Base-by-base conservation (phyloP, 495 filamentous ascomycete species). In the Rostrohypoxylon terebratum region DNA sequence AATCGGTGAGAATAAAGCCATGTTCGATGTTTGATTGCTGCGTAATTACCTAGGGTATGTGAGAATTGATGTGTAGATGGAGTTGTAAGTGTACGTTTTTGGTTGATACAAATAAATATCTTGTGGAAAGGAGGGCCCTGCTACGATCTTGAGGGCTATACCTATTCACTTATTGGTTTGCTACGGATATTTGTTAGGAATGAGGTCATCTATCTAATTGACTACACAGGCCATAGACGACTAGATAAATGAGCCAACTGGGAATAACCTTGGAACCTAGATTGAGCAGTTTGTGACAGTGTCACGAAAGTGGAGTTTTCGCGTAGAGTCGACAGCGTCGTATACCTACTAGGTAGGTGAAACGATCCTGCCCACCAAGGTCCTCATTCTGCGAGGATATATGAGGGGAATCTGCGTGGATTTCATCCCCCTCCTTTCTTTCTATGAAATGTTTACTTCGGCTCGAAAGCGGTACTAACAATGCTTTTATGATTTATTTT, bases 311-410 rank as follows among this genome's bases (percentile, higher is more conserved):
- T 45, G 42, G 16, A 16, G 38, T n/a, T 4, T 42, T 23, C 38
- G 36, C n/a, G 28, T 53, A 36, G 7, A 16, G 21, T 65, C 18
- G 16, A n/a, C 31, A 34, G 3, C 36, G 16, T 25, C 25, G 38
- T 23, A 54, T 42, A 28, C 28, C 28, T 28, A 28, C 28, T 28
- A 28, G 28, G 28, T 28, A 28, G 28, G 28, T 14, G 38, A 14
- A 42, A 42, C n/a, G 38, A 14, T 42, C 1, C 14, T 44, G 40
- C 53, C 55, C 57, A 42, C 55, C 64, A 61, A 54, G 64, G 55
- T 68, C 31, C 45, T 54, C 57, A 59, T 50, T 44, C 45, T 38
- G 20, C 23, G 31, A 31, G n/a, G 9, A 51, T 53, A 48, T 48
- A 57, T 20, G 21, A 57, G 28, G 28, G 34, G 42, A 18, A 44